A percentile compares a stretch with the other conserved stretches of the same genome.
phyloP scores from a whole-genome alignment of 495 filamentous ascomycete genomes.

The Hypoxylon crocopeplum region DNA sequence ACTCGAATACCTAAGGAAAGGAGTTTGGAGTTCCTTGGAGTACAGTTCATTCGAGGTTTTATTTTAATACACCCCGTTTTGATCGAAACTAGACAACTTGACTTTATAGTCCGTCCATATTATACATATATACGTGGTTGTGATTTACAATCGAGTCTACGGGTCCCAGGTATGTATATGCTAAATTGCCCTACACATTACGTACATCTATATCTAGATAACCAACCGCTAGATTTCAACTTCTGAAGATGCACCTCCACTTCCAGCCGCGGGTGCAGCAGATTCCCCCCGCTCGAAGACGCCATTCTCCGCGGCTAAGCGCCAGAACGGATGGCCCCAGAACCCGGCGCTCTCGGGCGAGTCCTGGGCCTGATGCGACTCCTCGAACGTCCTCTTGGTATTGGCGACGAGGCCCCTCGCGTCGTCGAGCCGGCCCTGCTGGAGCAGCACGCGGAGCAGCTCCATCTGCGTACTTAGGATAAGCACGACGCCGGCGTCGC shows the following conservation, averaged over 20 bases:
- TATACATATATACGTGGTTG: too few relatives aligned
- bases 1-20: slow-evolving; percentile 14
- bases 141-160: too few relatives aligned
- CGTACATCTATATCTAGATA: too few relatives aligned
- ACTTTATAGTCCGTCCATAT: too few relatives aligned
- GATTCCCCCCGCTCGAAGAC: slow-evolving; percentile 31
- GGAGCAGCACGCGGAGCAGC: slow-evolving; percentile 55
- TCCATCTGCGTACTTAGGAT: slow-evolving; percentile 53
- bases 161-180: too few relatives aligned
- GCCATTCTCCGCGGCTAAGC: slow-evolving; percentile 41
- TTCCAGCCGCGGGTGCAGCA: not conserved
- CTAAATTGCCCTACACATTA: too few relatives aligned
- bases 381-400: slow-evolving; percentile 42
- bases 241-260: not conserved
- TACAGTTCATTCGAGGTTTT: not conserved
- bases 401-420: slow-evolving; percentile 46
- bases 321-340: slow-evolving; percentile 56
- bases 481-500: slow-evolving; percentile 46
- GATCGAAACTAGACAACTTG: too few relatives aligned
- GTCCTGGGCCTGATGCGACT: slow-evolving; percentile 26
- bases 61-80: too few relatives aligned
- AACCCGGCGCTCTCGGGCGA: slow-evolving; percentile 25
- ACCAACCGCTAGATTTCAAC: too few relatives aligned
- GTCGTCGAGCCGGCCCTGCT: slow-evolving; percentile 44
- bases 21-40: slow-evolving; percentile 19